phyloP scores from a whole-genome alignment of 305 asterid genomes.

The Solanum hybrid region DNA sequence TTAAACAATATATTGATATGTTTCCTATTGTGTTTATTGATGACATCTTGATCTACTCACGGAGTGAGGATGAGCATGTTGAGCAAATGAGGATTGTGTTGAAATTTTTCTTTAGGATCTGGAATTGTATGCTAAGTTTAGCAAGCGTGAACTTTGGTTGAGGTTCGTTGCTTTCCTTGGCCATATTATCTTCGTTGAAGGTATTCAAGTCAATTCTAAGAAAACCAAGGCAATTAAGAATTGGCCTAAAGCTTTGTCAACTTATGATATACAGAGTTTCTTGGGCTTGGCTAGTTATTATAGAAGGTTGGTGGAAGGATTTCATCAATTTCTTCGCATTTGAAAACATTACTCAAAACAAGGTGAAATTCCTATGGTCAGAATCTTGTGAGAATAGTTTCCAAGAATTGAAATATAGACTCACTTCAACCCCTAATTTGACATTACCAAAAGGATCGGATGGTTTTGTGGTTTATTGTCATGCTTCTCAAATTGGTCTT shows the following conservation, averaged over 20 bases:
- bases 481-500: neutral
- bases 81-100: neutral
- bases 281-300: neutral
- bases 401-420: neutral
- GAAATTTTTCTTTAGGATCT: neutral
- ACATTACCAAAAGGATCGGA: no score
- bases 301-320: neutral
- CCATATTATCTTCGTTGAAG: neutral
- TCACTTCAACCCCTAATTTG: neutral
- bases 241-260: neutral
- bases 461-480: no score
- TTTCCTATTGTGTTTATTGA: no score
- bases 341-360: neutral
- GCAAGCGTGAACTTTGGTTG: neutral
- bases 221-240: neutral
- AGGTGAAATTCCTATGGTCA: neutral
- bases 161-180: neutral
- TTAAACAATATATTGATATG: neutral
- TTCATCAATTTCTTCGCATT: neutral
- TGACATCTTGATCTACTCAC: neutral
- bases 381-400: neutral
- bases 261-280: neutral
- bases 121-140: neutral
- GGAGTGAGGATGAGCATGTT: neutral
- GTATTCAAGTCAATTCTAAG: neutral